Percentiles rank a stretch among this genome's conserved stretches.
Evolutionary conservation across 805 yeast genomes (phyloP).

Genomic region (Kuraishia borneana): DNA sequence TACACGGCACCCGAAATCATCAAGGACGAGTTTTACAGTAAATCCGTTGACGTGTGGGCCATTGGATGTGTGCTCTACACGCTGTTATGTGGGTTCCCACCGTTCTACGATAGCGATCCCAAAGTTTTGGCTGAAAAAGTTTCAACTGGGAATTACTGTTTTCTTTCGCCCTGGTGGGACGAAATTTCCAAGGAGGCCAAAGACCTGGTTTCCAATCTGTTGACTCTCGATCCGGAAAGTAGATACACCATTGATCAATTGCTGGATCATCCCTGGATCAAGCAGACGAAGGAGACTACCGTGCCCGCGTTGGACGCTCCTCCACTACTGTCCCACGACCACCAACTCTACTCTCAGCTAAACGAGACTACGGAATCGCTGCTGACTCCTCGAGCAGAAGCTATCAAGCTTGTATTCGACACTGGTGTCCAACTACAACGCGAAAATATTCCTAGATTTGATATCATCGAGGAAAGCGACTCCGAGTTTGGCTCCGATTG

Average conservation of each 20-base stretch:
- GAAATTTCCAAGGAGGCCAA: constrained; percentile 67
- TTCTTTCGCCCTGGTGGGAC: constrained; percentile 83
- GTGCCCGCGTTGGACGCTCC: constrained; percentile 13
- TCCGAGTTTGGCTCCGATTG: constrained; percentile 3
- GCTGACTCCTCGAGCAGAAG: constrained; percentile 25
- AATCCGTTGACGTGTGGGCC: constrained; percentile 66
- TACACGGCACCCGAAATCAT: constrained; percentile 69
- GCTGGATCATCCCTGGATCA: constrained; percentile 60
- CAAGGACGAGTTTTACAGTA: constrained; percentile 45
- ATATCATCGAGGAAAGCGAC: constrained; percentile 13
- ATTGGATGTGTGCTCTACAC: constrained; percentile 64
- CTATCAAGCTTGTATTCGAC: constrained; percentile 24
- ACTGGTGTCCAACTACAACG: constrained; percentile 21
- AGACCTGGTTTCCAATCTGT: constrained; percentile 49
- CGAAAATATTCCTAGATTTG: too few species aligned
- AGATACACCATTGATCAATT: constrained; percentile 62
- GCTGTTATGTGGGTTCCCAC: constrained; percentile 63
- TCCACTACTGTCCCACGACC: constrained; percentile 15
- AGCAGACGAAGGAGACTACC: constrained; percentile 1
- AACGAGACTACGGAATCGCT: constrained; percentile 13
- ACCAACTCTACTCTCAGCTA: constrained; percentile 14
- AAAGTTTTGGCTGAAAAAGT: constrained; percentile 55
- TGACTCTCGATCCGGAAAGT: constrained; percentile 58
- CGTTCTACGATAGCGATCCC: constrained; percentile 64
- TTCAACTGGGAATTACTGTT: constrained; percentile 60